Conservation (phyloP, 2,329 filamentous ascomycete genomes). For the Scortechinia acanthostroma region DNA sequence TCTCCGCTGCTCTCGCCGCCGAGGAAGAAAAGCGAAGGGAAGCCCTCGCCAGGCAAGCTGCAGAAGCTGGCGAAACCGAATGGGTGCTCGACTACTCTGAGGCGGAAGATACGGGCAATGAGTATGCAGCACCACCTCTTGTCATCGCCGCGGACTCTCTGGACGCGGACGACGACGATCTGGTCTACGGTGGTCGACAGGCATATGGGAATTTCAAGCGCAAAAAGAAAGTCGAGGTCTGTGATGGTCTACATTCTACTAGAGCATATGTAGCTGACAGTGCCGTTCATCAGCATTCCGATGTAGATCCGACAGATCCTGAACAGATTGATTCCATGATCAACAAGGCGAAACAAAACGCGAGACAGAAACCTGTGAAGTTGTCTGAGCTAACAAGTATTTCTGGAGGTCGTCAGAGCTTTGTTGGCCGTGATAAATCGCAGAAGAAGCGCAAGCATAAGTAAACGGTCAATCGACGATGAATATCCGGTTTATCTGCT, state of each 20-base stretch:
- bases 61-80: constrained; percentile 1
- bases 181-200: background rate
- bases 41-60: background rate
- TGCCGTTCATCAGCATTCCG: too few relatives aligned
- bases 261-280: too few relatives aligned
- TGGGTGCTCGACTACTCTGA: background rate
- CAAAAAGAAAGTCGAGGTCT: background rate
- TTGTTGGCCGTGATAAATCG: background rate
- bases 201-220: constrained; percentile 1
- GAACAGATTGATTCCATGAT: too few relatives aligned
- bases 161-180: background rate
- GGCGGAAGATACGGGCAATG: too few relatives aligned
- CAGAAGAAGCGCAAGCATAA: constrained; percentile 1
- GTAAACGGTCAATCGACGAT: too few relatives aligned
- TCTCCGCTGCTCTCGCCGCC: background rate
- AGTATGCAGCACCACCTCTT: background rate
- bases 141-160: background rate
- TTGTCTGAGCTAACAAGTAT: too few relatives aligned
- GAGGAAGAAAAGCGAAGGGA: background rate
- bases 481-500: too few relatives aligned
- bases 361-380: too few relatives aligned
- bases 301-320: too few relatives aligned
- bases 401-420: background rate
- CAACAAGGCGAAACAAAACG: too few relatives aligned
- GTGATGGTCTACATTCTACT: too few relatives aligned